Evolutionary conservation across 352 stramenopile species (phyloP), one percentile per base, ranked within the genome.

Genomic region (Saprolegnia diclina): DNA sequence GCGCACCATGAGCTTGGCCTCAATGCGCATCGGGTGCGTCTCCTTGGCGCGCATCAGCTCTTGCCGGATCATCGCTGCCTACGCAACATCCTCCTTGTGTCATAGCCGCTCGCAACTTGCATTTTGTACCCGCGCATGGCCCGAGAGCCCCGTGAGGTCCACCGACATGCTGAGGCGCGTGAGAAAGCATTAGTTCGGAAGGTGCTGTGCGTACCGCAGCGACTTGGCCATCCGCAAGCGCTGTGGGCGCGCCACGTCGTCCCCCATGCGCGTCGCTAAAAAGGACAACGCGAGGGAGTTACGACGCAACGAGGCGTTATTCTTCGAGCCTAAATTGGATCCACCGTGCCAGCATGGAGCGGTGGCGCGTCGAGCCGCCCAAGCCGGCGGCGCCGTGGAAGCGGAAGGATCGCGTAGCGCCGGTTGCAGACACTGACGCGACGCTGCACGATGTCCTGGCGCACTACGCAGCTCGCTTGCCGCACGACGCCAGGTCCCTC

Each of bases 1-100:
- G 5, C 44, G 57, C 57, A 42, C 29, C 40, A 42, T 48, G 18
- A 63, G 55, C 55, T 63, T 63, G 55, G 55, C 55, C 22, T 63
- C 55, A 1, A 32, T 48, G 5, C 24, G 21, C 29, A 37, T 55
- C 42, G 40, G 48, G 10, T 66, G 48, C 9, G 44, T 48, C 16
- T 53, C 42, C 19, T 42, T 40, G 14, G 22, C 50, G 10, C 57
- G 57, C 24, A 42, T 22, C 21, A 66, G n/a, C 22, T 66, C 57
- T 21, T 54, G 40, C 7, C 24, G 57, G 55, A 66, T 66, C 18
- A 66, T 35, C 5, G 52, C 40, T 1, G 38, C 22, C 32, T 61
- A 35, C 53, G n/a, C 29, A 35, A 55, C 46, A 21, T 26, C 19
- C 16, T 26, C 44, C 44, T 22, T 6, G 44, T 52, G 44, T 21